Evolutionary conservation across 108 stramenopile species (phyloP), one percentile per base, ranked within the genome.

Genomic region (Nitzschia putrida): DNA sequence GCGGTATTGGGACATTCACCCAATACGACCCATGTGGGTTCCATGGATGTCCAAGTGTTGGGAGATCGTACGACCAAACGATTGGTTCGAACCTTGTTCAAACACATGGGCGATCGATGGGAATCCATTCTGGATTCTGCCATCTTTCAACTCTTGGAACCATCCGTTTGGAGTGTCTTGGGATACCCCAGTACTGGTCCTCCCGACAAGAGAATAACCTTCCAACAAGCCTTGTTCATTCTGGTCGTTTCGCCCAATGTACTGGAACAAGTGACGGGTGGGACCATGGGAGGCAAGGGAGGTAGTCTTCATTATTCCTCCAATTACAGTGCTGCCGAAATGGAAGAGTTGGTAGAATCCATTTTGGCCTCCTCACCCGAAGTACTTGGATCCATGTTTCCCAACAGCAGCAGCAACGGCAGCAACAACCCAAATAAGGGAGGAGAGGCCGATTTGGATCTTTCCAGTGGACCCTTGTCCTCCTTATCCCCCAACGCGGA

Each of bases 321-420:
- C 47, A 49, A 49, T 18, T 16, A 49, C 47, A 49, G 18, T 16
- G 47, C 2, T 3, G 47, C 47, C 18, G 47, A 49, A 49, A 18
- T 49, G 18, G 47, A 24, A 24, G 20, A 55, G 23, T 24, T 25
- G 12, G 24, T 25, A 22, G 54, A 22, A 55, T 22, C 21, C 16
- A 22, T 55, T 8, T 55, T 55, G 21, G 54, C 54, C 21, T 16
- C 16, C 21, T 55, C 54, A 7, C 21, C 23, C 22, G 54, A 44
- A 20, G 43, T 63, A 2, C 21, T 63, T 8, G 43, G 44, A 63
- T 41, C 61, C 9, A n/a, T 63, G 21, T 63, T 63, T 63, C 61
- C 61, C 8, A 23, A 63, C 9, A 1, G 22, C 8, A 23, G 23
- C 22, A 23, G 7, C 3, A 21, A 63, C 44, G 60, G 43, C 8